phyloP scores from a whole-genome alignment of 2,329 filamentous ascomycete genomes.

The Zymoseptoria ardabiliae region DNA sequence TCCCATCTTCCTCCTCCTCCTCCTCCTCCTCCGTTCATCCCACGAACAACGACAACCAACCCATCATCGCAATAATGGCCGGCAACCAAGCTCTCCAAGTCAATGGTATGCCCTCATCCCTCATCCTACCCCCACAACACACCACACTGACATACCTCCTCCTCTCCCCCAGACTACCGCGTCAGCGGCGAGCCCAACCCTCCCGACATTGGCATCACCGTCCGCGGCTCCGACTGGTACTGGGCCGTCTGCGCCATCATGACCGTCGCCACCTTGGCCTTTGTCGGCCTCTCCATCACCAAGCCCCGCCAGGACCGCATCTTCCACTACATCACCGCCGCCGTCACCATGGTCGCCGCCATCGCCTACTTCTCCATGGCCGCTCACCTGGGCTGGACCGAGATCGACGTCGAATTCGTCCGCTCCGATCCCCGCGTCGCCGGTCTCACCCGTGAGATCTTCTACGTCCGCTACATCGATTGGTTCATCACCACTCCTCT shows the following conservation, averaged over 20 bases:
- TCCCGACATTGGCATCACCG: slow-evolving; percentile 52
- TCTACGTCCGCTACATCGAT: slow-evolving; percentile 60
- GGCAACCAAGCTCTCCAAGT: slow-evolving; percentile 41
- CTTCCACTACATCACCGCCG: slow-evolving; percentile 58
- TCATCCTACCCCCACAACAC: not conserved
- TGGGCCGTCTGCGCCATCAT: slow-evolving; percentile 56
- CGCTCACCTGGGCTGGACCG: slow-evolving; percentile 57
- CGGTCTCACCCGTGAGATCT: slow-evolving; percentile 54
- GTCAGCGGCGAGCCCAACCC: slow-evolving; percentile 35
- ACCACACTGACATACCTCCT: not conserved
- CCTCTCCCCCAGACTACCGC: slow-evolving; percentile 30
- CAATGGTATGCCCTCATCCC: slow-evolving; percentile 32
- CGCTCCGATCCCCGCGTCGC: slow-evolving; percentile 38
- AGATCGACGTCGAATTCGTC: slow-evolving; percentile 55
- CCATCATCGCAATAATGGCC: slow-evolving; percentile 3
- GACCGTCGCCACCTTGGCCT: slow-evolving; percentile 46
- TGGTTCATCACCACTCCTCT: slow-evolving; percentile 60
- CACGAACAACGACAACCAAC: not conserved
- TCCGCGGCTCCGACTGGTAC: slow-evolving; percentile 55
- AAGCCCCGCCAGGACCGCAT: slow-evolving; percentile 51
- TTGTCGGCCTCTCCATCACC: slow-evolving; percentile 47
- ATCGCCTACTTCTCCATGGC: slow-evolving; percentile 62
- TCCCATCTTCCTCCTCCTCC: not conserved
- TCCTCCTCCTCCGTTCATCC: not conserved
- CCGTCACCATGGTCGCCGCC: slow-evolving; percentile 50